A percentile compares a stretch with the other conserved stretches of the same genome.
These are phyloP conservation scores for Creolimax fragrantissima DNA, from an alignment of 78 protist genomes.

Conservation along the genomic window DNA sequence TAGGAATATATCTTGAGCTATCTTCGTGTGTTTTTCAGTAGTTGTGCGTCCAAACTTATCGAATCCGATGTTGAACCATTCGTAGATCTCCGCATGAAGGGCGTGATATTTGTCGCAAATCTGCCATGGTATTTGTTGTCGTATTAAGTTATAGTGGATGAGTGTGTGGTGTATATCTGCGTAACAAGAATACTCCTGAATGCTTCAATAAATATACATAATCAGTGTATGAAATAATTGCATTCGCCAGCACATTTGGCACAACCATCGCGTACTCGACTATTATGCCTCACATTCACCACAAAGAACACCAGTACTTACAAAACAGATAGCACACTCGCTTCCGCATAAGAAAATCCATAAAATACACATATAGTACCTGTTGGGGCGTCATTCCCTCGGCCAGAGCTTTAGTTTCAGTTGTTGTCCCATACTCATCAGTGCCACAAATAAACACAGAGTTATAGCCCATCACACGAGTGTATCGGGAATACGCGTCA, in stretches of 20 bases:
- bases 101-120: constrained; percentile 73
- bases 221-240: too few species aligned
- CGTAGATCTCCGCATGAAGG: constrained; percentile 58
- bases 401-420: constrained; percentile 68
- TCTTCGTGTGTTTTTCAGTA: constrained; percentile 57
- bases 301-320: too few species aligned
- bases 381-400: constrained; percentile 59
- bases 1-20: constrained; percentile 71
- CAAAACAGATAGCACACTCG: too few species aligned
- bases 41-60: constrained; percentile 79
- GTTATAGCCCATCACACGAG: constrained; percentile 62
- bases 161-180: too few species aligned
- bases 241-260: too few species aligned
- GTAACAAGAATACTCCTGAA: too few species aligned
- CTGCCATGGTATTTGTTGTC: neutral
- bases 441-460: constrained; percentile 79
- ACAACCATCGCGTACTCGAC: too few species aligned
- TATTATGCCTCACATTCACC: too few species aligned
- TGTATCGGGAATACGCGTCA: neutral
- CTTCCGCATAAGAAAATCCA: too few species aligned
- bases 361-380: neutral
- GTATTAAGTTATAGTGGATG: too few species aligned
- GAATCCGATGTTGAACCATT: constrained; percentile 79
- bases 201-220: too few species aligned
- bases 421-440: constrained; percentile 83